Evolutionary conservation across 139 green algal genomes (phyloP), one percentile per base, ranked within the genome.

Genomic region (Chlamydomonas schloesseri): DNA sequence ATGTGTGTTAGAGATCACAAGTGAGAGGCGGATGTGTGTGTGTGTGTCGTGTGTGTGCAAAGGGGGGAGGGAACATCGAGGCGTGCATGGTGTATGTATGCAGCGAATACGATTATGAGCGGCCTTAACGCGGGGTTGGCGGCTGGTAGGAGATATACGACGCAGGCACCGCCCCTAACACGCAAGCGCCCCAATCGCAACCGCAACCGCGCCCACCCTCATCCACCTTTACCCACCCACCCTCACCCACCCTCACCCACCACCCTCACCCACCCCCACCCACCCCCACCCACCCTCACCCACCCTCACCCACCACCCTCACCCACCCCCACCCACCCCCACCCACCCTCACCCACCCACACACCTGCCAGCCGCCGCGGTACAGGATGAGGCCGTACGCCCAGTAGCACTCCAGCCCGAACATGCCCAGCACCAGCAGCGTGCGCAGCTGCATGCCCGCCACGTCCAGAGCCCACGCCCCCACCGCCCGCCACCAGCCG

Each of bases 331-430:
- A 3, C 2, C 62, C 18, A 62, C 55, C 55, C 3, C 20, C 18
- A 62, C 55, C 20, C 55, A 24, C 6, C 55, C 13, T 58, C 55
- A 46, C 68, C 31, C 64, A 26, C 17, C 64, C 64, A 21, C 68
- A 29, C 47, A 87, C 81, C 81, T 87, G 81, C 69, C 69, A 87
- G 26, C 81, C 81, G 5, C 81, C 81, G 17, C 81, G 69, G 69
- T 87, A 78, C 14, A 79, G 53, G 24, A 87, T 79, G 55, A 87
- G 69, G 17, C 46, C 15, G 57, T 87, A 87, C 24, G 81, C 81
- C 81, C 81, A 87, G 81, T 87, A 87, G 81, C 68, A 78, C 81
- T 87, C 81, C 29, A 87, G 81, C 4, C 69, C 81, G 28, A 87
- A 87, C 81, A 87, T 80, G 69, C 55, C 68, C 53, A 79, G 69